Base-by-base conservation (phyloP, 1,139 yeast species). In the Debaryomyces subglobosus region DNA sequence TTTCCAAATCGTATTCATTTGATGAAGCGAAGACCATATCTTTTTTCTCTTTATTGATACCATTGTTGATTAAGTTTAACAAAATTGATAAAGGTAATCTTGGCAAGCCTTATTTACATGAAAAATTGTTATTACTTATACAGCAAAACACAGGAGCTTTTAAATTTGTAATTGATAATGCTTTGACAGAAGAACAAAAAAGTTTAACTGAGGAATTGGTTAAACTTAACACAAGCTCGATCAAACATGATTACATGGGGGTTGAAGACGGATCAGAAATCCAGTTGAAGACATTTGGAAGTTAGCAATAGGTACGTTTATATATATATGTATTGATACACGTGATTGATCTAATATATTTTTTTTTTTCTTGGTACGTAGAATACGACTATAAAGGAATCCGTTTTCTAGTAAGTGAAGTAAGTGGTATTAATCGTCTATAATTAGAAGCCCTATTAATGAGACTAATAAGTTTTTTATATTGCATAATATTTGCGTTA, bases 111-210 rank as follows among this genome's bases (percentile, higher is more conserved):
- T 85, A 83, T 51, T 69, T 79, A 30, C 83, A 78, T 50, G 75
- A 72, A 8, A 80, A 82, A 57, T 57, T 87, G 38, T 50, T 85
- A 21, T 74, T 73, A 24, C 67, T 88, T 49, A 78, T 86, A 9
- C 69, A 71, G 12, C 64, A 74, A 46, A 74, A 78, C 52, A 74
- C 86, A 0, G 68, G 67, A 2, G 65, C 75, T 5, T 89, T 89
- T 68, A 86, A 86, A 56, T 50, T 53, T 0, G 80, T 79, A 4
- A 77, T 86, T 7, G 68, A 65, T 43, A 60, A 54, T 1, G 62
- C 67, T 1, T 58, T 81, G 25, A 68, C 64, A 27, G 66, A 60
- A 0, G 63, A 62, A 0, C 83, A 82, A 55, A 74, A 71, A 51
- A 45, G 49, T 8, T 50, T 63, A 15, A 67, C 79, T 1, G 84